Evolutionary conservation across 345 rosid genomes (phyloP), one percentile per base, ranked within the genome.

Genomic region (Populus euphratica): DNA sequence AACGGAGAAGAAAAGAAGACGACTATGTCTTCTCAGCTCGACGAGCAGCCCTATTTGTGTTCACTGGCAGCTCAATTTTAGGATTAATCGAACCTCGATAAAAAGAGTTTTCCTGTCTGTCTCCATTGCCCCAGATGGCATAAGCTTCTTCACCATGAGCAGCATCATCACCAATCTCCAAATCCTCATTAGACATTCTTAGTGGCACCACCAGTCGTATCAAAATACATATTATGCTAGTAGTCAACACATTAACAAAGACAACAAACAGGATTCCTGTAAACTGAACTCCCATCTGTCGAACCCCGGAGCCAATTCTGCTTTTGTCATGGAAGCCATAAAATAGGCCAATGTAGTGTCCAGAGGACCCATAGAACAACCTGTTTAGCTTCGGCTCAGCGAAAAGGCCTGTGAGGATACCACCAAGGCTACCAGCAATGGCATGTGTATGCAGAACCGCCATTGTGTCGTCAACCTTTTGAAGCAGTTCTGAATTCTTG

Each of bases 401-500:
- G 18, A 88, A 86, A 6, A 83, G 72, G 33, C 89, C 88, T 0
- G 87, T 69, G 5, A 88, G 86, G 74, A 85, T 68, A 17, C 89
- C 89, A 0, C 88, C 89, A 0, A 86, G 84, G 72, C 85, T 80
- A 10, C 91, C 88, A 11, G 89, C 88, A 11, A 88, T 72, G 27
- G 89, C 91, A 68, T 88, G 89, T 16, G 88, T 86, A 83, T 88
- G 91, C 6, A 88, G 65, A 29, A 85, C 80, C 4, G 87, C 88
- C 91, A 86, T 88, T 20, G 89, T 86, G 78, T 86, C 91, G 29
- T 88, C 91, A 5, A 83, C 87, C 69, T 83, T 81, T 50, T 86
- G 88, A 23, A 88, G 89, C 17, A 80, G 79, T 67, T 65, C 77
- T 1, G 56, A 78, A 52, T 81, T 83, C 72, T 85, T 86, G 81